Percentiles rank a stretch among this genome's conserved stretches.
Evolutionary conservation across 495 filamentous ascomycete genomes (phyloP).

Genomic region (Neurospora sp.): DNA sequence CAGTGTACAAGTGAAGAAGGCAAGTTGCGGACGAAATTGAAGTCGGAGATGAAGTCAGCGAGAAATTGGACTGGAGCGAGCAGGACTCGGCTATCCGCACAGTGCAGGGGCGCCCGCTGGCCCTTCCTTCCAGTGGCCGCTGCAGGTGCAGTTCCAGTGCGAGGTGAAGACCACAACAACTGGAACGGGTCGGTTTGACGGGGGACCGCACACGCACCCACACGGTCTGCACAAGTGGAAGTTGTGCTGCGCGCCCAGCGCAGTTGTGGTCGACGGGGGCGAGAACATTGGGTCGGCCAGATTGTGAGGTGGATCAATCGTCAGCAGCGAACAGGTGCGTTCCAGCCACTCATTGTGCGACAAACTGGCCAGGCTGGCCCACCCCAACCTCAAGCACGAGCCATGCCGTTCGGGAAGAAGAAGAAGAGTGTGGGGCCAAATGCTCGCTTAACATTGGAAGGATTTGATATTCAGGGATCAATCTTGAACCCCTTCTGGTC

Average conservation of each 20-base stretch:
- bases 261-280: not conserved
- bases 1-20: not conserved
- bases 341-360: not conserved
- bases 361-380: not conserved
- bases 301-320: not conserved
- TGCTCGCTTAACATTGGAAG: not conserved
- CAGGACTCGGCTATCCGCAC: not conserved
- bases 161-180: not conserved
- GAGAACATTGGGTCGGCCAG: not conserved
- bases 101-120: not conserved
- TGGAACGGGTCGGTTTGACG: not conserved
- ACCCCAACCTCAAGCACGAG: not conserved
- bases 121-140: not conserved
- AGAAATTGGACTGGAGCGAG: slow-evolving; percentile 6
- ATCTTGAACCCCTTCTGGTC: not conserved
- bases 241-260: not conserved
- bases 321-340: not conserved
- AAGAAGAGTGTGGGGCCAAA: not conserved
- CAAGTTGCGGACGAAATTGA: slow-evolving; percentile 15
- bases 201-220: not conserved
- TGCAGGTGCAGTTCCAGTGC: not conserved
- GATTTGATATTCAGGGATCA: not conserved
- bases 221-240: not conserved
- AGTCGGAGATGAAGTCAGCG: slow-evolving; percentile 25
- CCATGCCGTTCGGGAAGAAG: not conserved